Base-by-base conservation (phyloP, 2,329 filamentous ascomycete genomes). In the Aspergillus sp. region DNA sequence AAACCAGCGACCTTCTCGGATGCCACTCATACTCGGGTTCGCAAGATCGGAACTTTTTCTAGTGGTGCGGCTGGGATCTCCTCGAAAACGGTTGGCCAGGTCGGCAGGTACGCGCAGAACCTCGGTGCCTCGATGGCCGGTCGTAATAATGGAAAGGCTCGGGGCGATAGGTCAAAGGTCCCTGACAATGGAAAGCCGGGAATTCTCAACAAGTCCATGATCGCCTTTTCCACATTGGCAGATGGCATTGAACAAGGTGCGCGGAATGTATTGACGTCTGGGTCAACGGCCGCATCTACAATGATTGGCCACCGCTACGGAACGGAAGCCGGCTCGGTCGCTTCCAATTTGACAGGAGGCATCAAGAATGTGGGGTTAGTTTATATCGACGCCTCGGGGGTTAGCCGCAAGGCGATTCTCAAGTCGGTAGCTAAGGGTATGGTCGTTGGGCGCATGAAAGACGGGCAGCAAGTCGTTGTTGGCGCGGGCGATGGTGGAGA, bases 401-500 rank as follows among this genome's bases (percentile, higher is more conserved):
- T 99, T 1, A 96, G 90, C 55, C 83, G 95, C 42, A 86, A 88
- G 60, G 95, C 95, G 0, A 86, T 99, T 43, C 84, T 99, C 71
- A 99, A 97, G 80, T 91, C 89, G 42, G 95, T 98, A 1, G 95
- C 93, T 18, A 97, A 96, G 79, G 92, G 95, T 41, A 98, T 99
- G 95, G 76, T 80, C 3, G 76, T 81, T 36, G 79, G 79, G 20
- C 75, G 73, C 38, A 80, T 81, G 75, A 76, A 73, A 42, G 76
- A 80, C 53, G 79, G 79, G 7, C 70, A 80, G 57, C 74, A 80
- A 62, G 73, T 81, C 11, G 71, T 81, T 30, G 79, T 81, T 11
- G 78, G 79, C 30, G 64, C 68, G 26, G 79, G 77, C 30, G 78
- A 80, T 60, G 78, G 78, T 26, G 77, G 77, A 18, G 65, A 73